Base-by-base conservation (phyloP, 257 asterid species). In the Pogostemon cablin region DNA sequence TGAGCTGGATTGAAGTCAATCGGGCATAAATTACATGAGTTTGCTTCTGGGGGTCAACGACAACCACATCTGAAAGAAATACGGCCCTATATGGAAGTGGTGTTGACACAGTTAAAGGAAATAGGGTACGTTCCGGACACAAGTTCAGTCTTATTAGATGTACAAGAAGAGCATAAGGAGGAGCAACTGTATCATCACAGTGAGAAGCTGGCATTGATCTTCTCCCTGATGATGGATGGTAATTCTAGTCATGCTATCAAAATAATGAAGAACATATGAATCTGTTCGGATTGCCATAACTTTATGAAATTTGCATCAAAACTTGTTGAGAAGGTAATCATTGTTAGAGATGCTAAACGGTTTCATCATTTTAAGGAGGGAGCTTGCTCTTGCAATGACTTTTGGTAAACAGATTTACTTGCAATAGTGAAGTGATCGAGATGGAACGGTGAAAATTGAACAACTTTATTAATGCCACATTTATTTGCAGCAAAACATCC, bases 1-100 rank as follows among this genome's bases (percentile, higher is more conserved):
- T 93, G 86, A 93, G 98, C 82, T 93, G 96, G 98, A 86, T 79
- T 2, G 89, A 91, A 68, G 68, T 84, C n/a, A n/a, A n/a, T n/a
- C 32, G 85, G 86, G 52, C 71, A 75, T 43, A 71, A 52, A 72
- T 78, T 85, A 54, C 96, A 91, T n/a, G 95, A 90, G 81, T 88
- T 90, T 82, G 85, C 95, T 69, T 84, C 96, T 4, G 92, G 95
- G 57, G 92, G 95, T 17, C 76, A 61, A 63, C 65, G 72, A 49
- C 91, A 85, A 80, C 88, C 89, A 2, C 79, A 72, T 62, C 53
- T 89, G 68, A 82, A 77, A 73, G 86, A 81, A 3, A 88, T 93
- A 65, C 81, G 82, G 9, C 64, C 68, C 2, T 67, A 79, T 55
- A 62, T 86, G 72, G 86, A 83, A 58, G 81, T 71, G 62, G 62